Conservation (phyloP, 805 yeast genomes). For the Lipomyces kockii region DNA sequence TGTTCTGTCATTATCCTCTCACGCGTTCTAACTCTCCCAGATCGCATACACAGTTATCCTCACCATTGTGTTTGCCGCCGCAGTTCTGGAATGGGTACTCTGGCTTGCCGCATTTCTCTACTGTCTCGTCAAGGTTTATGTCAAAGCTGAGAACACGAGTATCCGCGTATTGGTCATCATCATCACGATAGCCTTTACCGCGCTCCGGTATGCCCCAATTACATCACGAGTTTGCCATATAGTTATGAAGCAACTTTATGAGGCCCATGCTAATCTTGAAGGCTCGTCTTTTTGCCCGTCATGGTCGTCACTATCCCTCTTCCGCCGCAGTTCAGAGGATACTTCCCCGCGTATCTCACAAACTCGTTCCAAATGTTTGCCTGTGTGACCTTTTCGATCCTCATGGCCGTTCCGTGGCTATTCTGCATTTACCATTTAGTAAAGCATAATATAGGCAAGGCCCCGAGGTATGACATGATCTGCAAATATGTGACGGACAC, state of each 20-base stretch:
- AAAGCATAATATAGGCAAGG: slow-evolving; percentile 19
- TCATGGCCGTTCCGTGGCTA: slow-evolving; percentile 28
- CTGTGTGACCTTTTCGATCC: slow-evolving; percentile 20
- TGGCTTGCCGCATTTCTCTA: slow-evolving; percentile 31
- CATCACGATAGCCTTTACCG: slow-evolving; percentile 16
- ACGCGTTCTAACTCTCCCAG: slow-evolving; percentile 1
- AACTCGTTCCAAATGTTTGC: slow-evolving; percentile 23
- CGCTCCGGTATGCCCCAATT: slow-evolving; percentile 14
- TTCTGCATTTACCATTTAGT: slow-evolving; percentile 27
- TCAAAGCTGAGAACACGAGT: slow-evolving; percentile 26
- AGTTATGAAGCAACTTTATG: neutral
- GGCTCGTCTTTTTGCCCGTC: slow-evolving; percentile 24
- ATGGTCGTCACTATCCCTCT: slow-evolving; percentile 33
- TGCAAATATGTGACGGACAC: neutral
- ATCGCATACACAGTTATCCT: slow-evolving; percentile 26
- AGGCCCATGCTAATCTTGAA: neutral
- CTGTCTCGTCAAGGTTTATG: slow-evolving; percentile 27
- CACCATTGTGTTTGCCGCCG: slow-evolving; percentile 25
- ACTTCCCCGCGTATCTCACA: slow-evolving; percentile 14
- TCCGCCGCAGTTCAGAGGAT: slow-evolving; percentile 21
- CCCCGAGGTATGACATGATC: slow-evolving; percentile 12
- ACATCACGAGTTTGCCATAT: neutral
- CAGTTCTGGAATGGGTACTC: slow-evolving; percentile 32
- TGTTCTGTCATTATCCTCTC: neutral
- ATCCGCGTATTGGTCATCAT: slow-evolving; percentile 20